Conservation (phyloP, 345 rosid species). For the Gynandropsis gynandra region DNA sequence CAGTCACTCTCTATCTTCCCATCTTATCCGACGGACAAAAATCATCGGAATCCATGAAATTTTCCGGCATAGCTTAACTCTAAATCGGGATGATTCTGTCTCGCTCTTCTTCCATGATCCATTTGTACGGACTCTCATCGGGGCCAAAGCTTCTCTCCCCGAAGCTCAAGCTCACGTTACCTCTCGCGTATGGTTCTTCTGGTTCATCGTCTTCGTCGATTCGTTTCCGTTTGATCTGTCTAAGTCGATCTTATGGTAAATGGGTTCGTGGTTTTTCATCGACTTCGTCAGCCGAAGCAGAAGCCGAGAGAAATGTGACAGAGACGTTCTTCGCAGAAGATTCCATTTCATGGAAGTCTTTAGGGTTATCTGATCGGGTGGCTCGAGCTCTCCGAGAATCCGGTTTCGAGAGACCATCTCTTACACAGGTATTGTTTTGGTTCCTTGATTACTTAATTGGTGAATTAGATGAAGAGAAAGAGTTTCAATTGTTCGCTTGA, state of each 20-base stretch:
- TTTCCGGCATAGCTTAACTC: background rate
- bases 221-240: conserved; percentile 28
- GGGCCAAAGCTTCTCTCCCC: conserved; percentile 37
- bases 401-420: conserved; percentile 75
- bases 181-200: conserved; percentile 24
- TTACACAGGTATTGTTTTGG: conserved; percentile 50
- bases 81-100: conserved; percentile 31
- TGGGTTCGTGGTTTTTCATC: conserved; percentile 29
- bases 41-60: background rate
- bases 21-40: conserved; percentile 18
- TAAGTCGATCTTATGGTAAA: conserved; percentile 26
- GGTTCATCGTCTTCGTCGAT: conserved; percentile 19
- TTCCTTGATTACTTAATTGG: background rate
- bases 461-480: background rate
- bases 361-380: conserved; percentile 64
- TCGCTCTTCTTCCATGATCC: conserved; percentile 44
- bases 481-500: too few species aligned
- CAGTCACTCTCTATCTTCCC: conserved; percentile 12
- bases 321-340: conserved; percentile 64
- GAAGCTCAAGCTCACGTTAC: conserved; percentile 27
- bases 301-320: conserved; percentile 24
- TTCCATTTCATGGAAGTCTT: conserved; percentile 64
- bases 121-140: conserved; percentile 29
- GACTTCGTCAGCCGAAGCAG: conserved; percentile 22
- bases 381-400: conserved; percentile 51